phyloP scores from a whole-genome alignment of 2,329 filamentous ascomycete species.

The Penicillium sp. region DNA sequence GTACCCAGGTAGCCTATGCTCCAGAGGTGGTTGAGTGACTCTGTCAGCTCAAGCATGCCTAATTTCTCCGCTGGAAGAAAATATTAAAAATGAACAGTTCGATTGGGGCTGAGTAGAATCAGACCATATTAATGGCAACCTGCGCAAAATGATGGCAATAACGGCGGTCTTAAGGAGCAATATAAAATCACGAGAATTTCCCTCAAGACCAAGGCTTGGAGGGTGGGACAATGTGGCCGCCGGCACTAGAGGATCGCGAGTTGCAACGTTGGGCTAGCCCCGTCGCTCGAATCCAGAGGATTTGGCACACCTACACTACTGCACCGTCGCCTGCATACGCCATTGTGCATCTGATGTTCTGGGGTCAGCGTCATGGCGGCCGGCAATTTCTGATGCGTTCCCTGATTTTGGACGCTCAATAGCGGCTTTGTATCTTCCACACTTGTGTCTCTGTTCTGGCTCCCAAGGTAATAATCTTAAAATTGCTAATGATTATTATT shows the following conservation, averaged over 20 bases:
- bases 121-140: not conserved
- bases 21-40: not conserved
- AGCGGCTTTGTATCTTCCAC: not conserved
- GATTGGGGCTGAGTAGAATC: not conserved
- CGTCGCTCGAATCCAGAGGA: not conserved
- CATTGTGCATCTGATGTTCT: constrained; percentile 24
- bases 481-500: not conserved
- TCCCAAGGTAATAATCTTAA: constrained; percentile 5
- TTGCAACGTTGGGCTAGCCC: constrained; percentile 7
- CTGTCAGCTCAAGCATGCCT: not conserved
- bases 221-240: constrained; percentile 23
- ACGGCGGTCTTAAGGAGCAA: not conserved
- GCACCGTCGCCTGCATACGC: constrained; percentile 21
- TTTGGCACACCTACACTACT: not conserved
- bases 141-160: not conserved
- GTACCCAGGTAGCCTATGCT: not conserved
- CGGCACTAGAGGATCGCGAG: constrained; percentile 22
- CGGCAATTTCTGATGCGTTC: constrained; percentile 1
- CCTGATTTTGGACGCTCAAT: constrained; percentile 5
- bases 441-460: not conserved
- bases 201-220: constrained; percentile 7
- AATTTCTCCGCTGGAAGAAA: not conserved
- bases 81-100: not conserved
- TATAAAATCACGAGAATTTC: constrained; percentile 2
- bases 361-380: constrained; percentile 12